Evolutionary conservation across 2,329 filamentous ascomycete genomes (phyloP).

Genomic region (Colletotrichum acutatum): DNA sequence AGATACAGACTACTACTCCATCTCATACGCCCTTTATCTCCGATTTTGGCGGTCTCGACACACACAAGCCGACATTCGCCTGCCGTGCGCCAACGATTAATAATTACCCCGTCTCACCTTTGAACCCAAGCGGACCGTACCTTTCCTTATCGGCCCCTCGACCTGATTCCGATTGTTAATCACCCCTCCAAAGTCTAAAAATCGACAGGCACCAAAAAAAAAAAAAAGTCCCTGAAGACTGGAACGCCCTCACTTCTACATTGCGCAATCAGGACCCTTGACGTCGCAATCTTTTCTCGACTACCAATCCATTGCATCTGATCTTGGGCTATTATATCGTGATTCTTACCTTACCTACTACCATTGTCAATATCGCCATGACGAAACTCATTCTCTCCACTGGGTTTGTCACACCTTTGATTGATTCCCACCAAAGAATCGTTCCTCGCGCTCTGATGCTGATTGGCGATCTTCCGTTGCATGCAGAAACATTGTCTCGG

Average conservation of each 20-base stretch:
- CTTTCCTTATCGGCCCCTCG: conserved; percentile 25
- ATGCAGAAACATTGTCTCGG: conserved; percentile 82
- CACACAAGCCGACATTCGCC: conserved; percentile 11
- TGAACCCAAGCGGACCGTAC: conserved; percentile 8
- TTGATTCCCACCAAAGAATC: conserved; percentile 35
- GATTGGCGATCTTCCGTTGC: conserved; percentile 31
- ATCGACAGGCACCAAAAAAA: conserved; percentile 2
- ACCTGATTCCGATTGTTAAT: conserved; percentile 29
- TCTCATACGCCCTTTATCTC: conserved; percentile 4
- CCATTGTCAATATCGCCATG: conserved; percentile 51
- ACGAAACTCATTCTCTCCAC: conserved; percentile 89
- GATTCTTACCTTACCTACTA: background rate
- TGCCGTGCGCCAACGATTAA: conserved; percentile 22
- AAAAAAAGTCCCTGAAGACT: background rate
- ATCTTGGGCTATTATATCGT: background rate
- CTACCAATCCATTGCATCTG: background rate
- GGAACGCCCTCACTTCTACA: conserved; percentile 1
- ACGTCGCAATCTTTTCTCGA: conserved; percentile 7
- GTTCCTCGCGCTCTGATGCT: conserved; percentile 35
- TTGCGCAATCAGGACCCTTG: conserved; percentile 27
- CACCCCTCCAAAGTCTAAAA: conserved; percentile 22
- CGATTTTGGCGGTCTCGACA: conserved; percentile 1
- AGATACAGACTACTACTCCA: no score
- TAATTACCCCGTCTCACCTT: conserved; percentile 17
- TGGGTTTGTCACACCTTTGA: conserved; percentile 67